Conservation (phyloP, 768 basidiomycete genomes). For the Lyophyllum decastes region DNA sequence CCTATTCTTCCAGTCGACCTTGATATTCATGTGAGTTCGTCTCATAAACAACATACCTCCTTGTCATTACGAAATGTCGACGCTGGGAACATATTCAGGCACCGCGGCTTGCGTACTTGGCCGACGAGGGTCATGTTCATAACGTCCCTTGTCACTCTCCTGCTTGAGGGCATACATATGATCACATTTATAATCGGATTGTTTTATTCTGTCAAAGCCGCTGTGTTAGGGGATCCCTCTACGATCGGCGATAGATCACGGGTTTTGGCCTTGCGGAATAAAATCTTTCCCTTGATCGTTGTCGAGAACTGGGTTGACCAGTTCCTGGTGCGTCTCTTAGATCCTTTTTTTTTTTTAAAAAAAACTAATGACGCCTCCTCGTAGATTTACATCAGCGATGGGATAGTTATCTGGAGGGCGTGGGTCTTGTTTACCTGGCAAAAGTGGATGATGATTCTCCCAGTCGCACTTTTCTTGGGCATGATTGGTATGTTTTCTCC, state of each 20-base stretch:
- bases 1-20: not conserved
- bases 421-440: not conserved
- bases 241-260: not conserved
- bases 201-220: not conserved
- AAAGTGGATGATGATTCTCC: not conserved
- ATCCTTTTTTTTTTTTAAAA: no score
- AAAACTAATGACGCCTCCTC: no score
- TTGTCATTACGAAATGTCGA: not conserved
- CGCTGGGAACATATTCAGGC: not conserved
- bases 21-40: not conserved
- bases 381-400: not conserved
- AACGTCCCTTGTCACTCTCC: not conserved
- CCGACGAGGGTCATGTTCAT: not conserved
- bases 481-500: not conserved
- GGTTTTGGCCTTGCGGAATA: not conserved
- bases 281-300: not conserved
- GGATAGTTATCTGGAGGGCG: not conserved
- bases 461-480: not conserved
- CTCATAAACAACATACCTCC: not conserved
- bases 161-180: not conserved
- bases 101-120: not conserved
- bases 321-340: not conserved
- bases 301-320: not conserved
- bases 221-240: not conserved
- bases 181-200: not conserved